These are phyloP conservation scores for Arxiozyma slooffiae DNA, from an alignment of 1,139 yeast genomes.

Conservation along the genomic window DNA sequence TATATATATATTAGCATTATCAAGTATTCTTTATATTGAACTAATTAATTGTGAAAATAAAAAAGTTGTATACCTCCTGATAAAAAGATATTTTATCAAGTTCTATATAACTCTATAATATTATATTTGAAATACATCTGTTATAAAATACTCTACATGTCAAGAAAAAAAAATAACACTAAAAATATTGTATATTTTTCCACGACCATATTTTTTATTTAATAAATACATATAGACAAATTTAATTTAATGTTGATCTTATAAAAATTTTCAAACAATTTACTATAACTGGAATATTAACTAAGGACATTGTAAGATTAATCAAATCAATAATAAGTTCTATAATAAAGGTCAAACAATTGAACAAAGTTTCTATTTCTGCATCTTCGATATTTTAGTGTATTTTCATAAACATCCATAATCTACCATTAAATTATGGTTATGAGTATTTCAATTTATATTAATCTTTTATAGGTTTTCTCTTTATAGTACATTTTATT, in stretches of 20 bases:
- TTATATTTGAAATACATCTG: too few species aligned
- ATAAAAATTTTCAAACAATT: too few species aligned
- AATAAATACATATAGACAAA: neutral
- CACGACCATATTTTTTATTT: too few species aligned
- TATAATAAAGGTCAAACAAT: neutral
- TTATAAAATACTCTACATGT: too few species aligned
- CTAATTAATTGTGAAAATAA: neutral
- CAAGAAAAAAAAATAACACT: neutral
- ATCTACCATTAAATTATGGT: neutral
- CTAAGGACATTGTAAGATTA: too few species aligned
- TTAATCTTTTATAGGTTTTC: neutral
- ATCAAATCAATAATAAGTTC: too few species aligned
- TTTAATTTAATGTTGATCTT: neutral
- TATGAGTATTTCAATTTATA: too few species aligned
- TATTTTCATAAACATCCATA: too few species aligned
- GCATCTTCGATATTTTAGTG: neutral
- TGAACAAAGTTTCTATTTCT: neutral
- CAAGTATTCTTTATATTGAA: neutral
- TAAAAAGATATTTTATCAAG: too few species aligned
- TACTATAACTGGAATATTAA: too few species aligned
- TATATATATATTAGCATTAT: neutral
- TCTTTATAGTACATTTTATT: neutral
- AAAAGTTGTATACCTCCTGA: neutral
- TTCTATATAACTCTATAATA: too few species aligned
- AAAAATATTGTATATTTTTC: too few species aligned